phyloP scores from a whole-genome alignment of 1,284 basidiomycete species.

The Rhizoctonia solani region DNA sequence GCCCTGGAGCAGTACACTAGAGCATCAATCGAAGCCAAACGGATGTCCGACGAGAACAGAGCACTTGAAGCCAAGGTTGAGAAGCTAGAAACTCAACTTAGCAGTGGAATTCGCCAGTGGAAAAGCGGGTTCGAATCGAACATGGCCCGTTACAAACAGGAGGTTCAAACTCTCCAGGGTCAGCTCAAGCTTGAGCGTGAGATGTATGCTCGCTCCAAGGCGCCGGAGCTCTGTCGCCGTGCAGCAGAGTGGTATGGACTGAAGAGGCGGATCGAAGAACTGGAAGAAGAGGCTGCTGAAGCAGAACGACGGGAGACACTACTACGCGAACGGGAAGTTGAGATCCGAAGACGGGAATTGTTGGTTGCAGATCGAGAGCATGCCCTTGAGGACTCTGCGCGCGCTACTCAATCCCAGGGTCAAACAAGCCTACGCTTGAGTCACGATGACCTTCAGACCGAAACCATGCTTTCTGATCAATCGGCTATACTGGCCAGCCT shows the following conservation, averaged over 20 bases:
- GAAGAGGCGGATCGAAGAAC: slow-evolving; percentile 24
- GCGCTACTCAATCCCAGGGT: not conserved
- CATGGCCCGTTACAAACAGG: not conserved
- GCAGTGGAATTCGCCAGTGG: slow-evolving; percentile 1
- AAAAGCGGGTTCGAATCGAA: slow-evolving; percentile 2
- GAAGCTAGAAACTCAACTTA: slow-evolving; percentile 3
- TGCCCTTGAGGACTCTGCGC: not conserved
- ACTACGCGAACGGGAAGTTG: not conserved
- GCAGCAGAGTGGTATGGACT: slow-evolving; percentile 29
- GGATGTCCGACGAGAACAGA: slow-evolving; percentile 3
- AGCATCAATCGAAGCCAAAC: slow-evolving; percentile 12
- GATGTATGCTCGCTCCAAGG: slow-evolving; percentile 9
- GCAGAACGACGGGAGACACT: not conserved
- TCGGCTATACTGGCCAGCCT: slow-evolving; percentile 19
- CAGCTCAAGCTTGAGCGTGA: slow-evolving; percentile 15
- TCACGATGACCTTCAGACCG: slow-evolving; percentile 30
- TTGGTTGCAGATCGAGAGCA: not conserved
- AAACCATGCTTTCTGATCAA: slow-evolving; percentile 17
- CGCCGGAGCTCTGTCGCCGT: slow-evolving; percentile 5
- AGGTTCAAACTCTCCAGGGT: slow-evolving; percentile 1
- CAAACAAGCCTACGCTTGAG: slow-evolving; percentile 1
- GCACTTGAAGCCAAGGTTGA: not conserved
- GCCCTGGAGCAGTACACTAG: slow-evolving; percentile 6
- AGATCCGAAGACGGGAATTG: not conserved
- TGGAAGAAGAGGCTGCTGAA: slow-evolving; percentile 7